Base-by-base conservation (phyloP, 192 early-diverging fungal species). In the Bifiguratus adelaidae region DNA sequence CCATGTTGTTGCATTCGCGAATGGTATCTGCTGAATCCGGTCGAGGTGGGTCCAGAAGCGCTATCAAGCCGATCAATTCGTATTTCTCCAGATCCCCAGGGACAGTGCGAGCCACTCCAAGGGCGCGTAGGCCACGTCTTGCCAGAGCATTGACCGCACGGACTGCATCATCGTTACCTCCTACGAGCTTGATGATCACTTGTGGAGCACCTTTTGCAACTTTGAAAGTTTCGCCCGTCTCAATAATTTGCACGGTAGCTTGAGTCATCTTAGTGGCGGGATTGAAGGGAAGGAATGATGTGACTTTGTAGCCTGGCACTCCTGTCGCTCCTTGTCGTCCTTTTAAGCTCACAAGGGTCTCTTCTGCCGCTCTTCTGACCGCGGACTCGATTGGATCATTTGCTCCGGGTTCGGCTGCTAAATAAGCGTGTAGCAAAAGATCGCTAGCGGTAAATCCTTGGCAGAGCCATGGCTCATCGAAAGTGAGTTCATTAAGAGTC, bases 121-220 rank as follows among this genome's bases (percentile, higher is more conserved):
- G 61, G 4, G 87, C 87, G 55, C 89, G 83, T 43, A 89, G 72
- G 55, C 91, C 91, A 47, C 89, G 81, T 30, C 71, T 62, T 3
- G 91, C 91, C 50, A 94, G 80, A 52, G 74, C 56, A 47, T 85
- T 85, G 36, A 94, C 89, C 15, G 89, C 89, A 35, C 70, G 74
- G 11, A 74, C 75, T 12, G 86, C 91, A 49, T 88, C 82, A 52
- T 83, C 78, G 61, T 90, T 79, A 37, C 80, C 82, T 56, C 83
- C 83, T 12, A 71, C 76, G 26, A 91, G 78, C 59, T 71, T 71
- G 54, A 86, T 77, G 50, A 93, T 87, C 41, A 92, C 90, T 55
- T 91, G 89, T 3, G 90, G 89, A 18, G 91, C 91, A 50, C 91
- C 91, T 71, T 95, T 95, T 56, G 89, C 85, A 37, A 79, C 78